phyloP scores from a whole-genome alignment of 768 basidiomycete genomes.

The Trametes punicea region DNA sequence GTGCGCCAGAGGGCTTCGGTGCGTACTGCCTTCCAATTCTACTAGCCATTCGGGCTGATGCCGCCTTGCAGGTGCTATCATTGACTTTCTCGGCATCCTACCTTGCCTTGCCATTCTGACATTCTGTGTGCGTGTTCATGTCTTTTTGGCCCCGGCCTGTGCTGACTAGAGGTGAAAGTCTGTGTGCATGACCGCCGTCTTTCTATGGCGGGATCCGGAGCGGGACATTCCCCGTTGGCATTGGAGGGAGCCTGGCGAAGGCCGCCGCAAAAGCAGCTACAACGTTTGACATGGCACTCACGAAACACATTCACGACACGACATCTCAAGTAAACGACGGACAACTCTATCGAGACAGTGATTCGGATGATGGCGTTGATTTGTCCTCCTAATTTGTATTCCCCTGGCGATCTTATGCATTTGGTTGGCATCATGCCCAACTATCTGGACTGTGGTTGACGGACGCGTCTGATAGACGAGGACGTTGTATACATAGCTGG shows the following conservation, averaged over 20 bases:
- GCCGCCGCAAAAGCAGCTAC: constrained; percentile 1
- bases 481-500: too few species aligned
- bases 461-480: too few species aligned
- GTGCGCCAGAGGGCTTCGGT: constrained; percentile 28
- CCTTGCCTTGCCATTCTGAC: constrained; percentile 19
- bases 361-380: too few species aligned
- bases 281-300: background rate
- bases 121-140: constrained; percentile 4
- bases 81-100: constrained; percentile 17
- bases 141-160: background rate
- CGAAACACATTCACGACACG: background rate
- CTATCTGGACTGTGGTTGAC: too few species aligned
- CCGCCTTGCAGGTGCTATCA: constrained; percentile 4
- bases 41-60: background rate
- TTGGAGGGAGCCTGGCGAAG: constrained; percentile 5
- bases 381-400: too few species aligned
- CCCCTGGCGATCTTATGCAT: too few species aligned
- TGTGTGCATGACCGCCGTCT: constrained; percentile 19
- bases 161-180: background rate
- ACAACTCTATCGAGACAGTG: background rate
- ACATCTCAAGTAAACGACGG: too few species aligned
- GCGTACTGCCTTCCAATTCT: background rate
- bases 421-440: too few species aligned
- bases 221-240: constrained; percentile 10
- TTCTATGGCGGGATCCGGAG: constrained; percentile 18